These are phyloP conservation scores for Magnaporthiopsis poae DNA, from an alignment of 2,329 filamentous ascomycete genomes.

Conservation along the genomic window DNA sequence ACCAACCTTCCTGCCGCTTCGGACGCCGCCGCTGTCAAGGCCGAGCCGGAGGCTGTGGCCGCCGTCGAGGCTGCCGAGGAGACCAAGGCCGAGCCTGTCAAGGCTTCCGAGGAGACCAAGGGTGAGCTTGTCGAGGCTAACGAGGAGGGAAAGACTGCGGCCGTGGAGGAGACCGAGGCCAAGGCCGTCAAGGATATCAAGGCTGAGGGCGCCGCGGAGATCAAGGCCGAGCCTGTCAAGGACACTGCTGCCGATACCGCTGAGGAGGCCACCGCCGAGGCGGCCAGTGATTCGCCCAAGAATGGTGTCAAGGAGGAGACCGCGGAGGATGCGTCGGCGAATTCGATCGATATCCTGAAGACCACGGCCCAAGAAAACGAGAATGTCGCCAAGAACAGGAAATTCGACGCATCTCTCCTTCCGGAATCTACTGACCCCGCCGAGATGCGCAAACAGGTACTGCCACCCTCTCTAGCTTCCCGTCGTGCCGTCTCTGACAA, in stretches of 20 bases:
- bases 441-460: conserved; percentile 75
- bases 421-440: conserved; percentile 66
- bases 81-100: conserved; percentile 16
- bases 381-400: conserved; percentile 47
- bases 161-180: conserved; percentile 18
- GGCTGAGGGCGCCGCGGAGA: too few species aligned
- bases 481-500: conserved; percentile 7
- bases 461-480: background rate
- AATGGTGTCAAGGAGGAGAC: conserved; percentile 15
- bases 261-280: conserved; percentile 15
- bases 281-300: conserved; percentile 8
- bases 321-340: conserved; percentile 5
- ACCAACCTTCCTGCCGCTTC: conserved; percentile 1
- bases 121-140: conserved; percentile 9
- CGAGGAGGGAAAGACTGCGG: conserved; percentile 16
- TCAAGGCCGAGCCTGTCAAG: conserved; percentile 18
- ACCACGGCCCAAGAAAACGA: conserved; percentile 24
- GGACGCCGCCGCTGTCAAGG: conserved; percentile 11
- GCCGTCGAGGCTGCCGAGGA: conserved; percentile 24
- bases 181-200: conserved; percentile 17
- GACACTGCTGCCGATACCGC: conserved; percentile 14
- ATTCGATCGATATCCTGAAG: conserved; percentile 29
- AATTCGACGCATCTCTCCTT: conserved; percentile 59
- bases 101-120: conserved; percentile 16
- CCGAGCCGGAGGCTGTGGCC: conserved; percentile 17